Evolutionary conservation across 768 basidiomycete genomes (phyloP).

Genomic region (Mycena alexandri): DNA sequence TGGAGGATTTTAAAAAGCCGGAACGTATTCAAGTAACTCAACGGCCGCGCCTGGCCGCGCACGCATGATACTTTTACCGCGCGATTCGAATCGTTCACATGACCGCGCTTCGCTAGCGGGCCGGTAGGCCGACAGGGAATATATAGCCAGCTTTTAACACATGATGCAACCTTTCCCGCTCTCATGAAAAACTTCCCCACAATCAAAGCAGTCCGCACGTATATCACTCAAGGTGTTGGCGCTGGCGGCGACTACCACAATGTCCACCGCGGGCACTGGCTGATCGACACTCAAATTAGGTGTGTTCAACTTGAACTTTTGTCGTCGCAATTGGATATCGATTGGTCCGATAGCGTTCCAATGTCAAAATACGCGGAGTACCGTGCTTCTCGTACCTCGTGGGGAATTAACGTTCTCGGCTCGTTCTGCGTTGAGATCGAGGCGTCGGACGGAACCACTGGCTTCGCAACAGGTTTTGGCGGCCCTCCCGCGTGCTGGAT

Average conservation of each 20-base stretch:
- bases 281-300: constrained; percentile 43
- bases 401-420: constrained; percentile 48
- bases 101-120: too few species aligned
- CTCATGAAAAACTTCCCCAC: constrained; percentile 41
- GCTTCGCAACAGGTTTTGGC: constrained; percentile 47
- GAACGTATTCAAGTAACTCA: too few species aligned
- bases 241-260: constrained; percentile 43
- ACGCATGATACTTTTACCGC: too few species aligned
- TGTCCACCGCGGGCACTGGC: constrained; percentile 44
- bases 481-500: constrained; percentile 50
- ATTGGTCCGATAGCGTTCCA: constrained; percentile 34
- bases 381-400: constrained; percentile 44
- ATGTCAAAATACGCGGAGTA: constrained; percentile 46
- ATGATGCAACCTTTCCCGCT: too few species aligned
- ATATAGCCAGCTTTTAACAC: too few species aligned
- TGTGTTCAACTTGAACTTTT: too few species aligned
- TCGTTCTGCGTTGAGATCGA: constrained; percentile 47
- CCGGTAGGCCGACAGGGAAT: too few species aligned
- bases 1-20: too few species aligned
- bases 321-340: too few species aligned
- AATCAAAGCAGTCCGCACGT: constrained; percentile 41
- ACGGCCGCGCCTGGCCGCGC: too few species aligned
- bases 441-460: constrained; percentile 47
- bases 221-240: constrained; percentile 39
- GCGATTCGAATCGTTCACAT: too few species aligned